Conservation (phyloP, 495 filamentous ascomycete species). For the Lophium mytilinum region DNA sequence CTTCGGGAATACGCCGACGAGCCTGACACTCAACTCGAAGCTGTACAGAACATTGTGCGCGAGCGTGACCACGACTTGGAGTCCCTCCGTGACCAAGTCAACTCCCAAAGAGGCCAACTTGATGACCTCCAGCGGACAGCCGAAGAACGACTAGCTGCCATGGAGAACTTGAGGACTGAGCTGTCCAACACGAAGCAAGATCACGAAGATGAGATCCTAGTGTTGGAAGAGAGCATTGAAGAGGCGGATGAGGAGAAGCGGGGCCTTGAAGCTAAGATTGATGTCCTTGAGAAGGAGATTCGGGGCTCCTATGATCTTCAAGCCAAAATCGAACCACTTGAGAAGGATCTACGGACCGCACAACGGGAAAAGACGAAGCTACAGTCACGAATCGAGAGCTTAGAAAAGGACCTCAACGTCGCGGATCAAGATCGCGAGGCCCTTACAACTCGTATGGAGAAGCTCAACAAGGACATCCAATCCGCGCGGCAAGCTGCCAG, state of each 20-base stretch:
- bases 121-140: slow-evolving; percentile 13
- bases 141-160: slow-evolving; percentile 9
- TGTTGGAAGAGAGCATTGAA: slow-evolving; percentile 37
- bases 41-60: slow-evolving; percentile 18
- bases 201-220: slow-evolving; percentile 38
- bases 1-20: slow-evolving; percentile 16
- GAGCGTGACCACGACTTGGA: slow-evolving; percentile 23
- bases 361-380: slow-evolving; percentile 23
- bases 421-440: slow-evolving; percentile 23
- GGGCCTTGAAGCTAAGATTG: slow-evolving; percentile 47
- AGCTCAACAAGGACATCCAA: slow-evolving; percentile 33
- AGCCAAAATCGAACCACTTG: slow-evolving; percentile 14
- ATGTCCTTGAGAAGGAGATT: slow-evolving; percentile 49
- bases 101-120: slow-evolving; percentile 7
- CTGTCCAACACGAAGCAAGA: slow-evolving; percentile 23
- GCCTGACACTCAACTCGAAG: slow-evolving; percentile 21
- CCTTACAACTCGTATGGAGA: slow-evolving; percentile 27
- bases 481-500: slow-evolving; percentile 22
- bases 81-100: slow-evolving; percentile 13
- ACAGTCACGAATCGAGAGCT: slow-evolving; percentile 16
- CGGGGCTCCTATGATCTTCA: slow-evolving; percentile 24
- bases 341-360: slow-evolving; percentile 25
- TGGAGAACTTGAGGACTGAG: slow-evolving; percentile 9
- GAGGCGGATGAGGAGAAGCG: slow-evolving; percentile 35
- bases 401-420: slow-evolving; percentile 30